Base-by-base conservation (phyloP, 257 asterid species). In the Forsythia viridissima region DNA sequence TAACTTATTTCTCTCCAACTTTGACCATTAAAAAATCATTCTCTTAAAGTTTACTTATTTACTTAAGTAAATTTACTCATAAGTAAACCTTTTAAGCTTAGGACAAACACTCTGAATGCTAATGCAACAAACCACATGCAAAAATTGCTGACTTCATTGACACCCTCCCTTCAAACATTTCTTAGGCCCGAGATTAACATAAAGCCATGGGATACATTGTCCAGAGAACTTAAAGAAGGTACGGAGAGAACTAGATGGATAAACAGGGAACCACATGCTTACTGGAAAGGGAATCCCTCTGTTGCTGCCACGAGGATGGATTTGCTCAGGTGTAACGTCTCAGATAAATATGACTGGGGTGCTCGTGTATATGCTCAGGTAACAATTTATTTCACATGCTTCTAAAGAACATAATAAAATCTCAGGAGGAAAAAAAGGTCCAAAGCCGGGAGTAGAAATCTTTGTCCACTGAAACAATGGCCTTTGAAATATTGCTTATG, bases 291-390 rank as follows among this genome's bases (percentile, higher is more conserved):
- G 43, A 91, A 90, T 80, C 96, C 93, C 0, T 2, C 0, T 2
- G 92, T 88, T n/a, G 85, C 92, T 46, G 51, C 68, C 12, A 85
- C 88, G 8, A 88, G 99, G 88, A 80, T 37, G 91, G 98, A 93
- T 80, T 85, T 95, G 75, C 88, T 91, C 75, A 92, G 81, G 48
- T 95, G 99, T 79, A 89, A 95, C 77, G 92, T 84, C 52, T 86
- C 97, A 0, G 92, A 88, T 18, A 76, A 86, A 59, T 88, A 89
- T 16, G 99, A 95, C n/a, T 95, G 99, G 99, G 83, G 82, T 59
- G 97, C 97, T 68, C 99, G 90, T 8, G 78, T 95, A 6, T 93
- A 81, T 51, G 80, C 82, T 78, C 99, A 95, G 92, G 99, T 92
- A 46, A 71, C 37, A 16, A 61, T 7, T 77, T 15, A 4, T 7